These are phyloP conservation scores for Fusarium humuli DNA, from an alignment of 2,329 filamentous ascomycete species.

Conservation along the genomic window DNA sequence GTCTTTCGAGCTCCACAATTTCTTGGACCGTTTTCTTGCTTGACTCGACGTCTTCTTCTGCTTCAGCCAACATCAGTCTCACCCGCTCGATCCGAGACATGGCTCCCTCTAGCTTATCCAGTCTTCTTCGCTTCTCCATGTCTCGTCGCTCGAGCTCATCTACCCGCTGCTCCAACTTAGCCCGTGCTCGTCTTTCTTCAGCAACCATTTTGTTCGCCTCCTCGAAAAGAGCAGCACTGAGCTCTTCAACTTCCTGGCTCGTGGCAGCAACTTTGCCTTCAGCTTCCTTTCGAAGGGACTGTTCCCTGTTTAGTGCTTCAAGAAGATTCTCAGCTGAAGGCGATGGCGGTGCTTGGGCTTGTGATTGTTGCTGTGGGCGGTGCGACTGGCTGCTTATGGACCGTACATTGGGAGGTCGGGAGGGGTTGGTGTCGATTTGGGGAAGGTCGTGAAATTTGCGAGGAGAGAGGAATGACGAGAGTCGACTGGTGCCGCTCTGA, in stretches of 20 bases:
- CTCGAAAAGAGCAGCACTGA: slow-evolving; percentile 80
- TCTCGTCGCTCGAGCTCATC: slow-evolving; percentile 76
- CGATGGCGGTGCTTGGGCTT: slow-evolving; percentile 29
- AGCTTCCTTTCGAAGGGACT: slow-evolving; percentile 73
- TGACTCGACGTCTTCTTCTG: slow-evolving; percentile 38
- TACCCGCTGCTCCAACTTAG: slow-evolving; percentile 77
- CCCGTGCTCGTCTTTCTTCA: slow-evolving; percentile 76
- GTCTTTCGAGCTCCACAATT: slow-evolving; percentile 33
- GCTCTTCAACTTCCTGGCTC: slow-evolving; percentile 79
- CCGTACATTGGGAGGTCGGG: slow-evolving; percentile 27
- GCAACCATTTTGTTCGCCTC: slow-evolving; percentile 92
- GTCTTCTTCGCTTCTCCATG: slow-evolving; percentile 72
- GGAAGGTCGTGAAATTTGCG: slow-evolving; percentile 58
- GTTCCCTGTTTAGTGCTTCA: slow-evolving; percentile 73
- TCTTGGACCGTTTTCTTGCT: slow-evolving; percentile 36
- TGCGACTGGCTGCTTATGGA: slow-evolving; percentile 36
- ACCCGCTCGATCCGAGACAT: slow-evolving; percentile 78
- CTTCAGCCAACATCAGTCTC: slow-evolving; percentile 66
- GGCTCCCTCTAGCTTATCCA: slow-evolving; percentile 78
- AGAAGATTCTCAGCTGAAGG: slow-evolving; percentile 64
- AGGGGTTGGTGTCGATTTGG: slow-evolving; percentile 34
- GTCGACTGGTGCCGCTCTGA: slow-evolving; percentile 56
- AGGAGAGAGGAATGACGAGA: slow-evolving; percentile 59
- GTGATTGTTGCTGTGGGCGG: slow-evolving; percentile 15
- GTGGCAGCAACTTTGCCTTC: slow-evolving; percentile 76